phyloP scores from a whole-genome alignment of 108 stramenopile species.

The Discostella stelligeroides region DNA sequence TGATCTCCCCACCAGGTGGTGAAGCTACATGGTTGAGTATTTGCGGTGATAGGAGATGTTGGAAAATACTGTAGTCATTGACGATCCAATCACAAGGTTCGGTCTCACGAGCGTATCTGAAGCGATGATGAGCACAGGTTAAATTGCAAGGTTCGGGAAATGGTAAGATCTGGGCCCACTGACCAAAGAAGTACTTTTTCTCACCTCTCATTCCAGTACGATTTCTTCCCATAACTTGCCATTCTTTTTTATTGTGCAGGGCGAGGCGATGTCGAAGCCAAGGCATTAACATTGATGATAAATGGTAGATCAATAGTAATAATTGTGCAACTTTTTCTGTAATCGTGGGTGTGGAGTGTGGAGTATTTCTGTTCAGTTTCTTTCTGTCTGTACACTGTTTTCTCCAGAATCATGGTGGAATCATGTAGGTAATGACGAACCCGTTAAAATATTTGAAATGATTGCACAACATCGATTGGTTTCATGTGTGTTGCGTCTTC shows the following conservation, averaged over 20 bases:
- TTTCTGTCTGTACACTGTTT: no score
- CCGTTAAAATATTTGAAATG: no score
- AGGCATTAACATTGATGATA: no score
- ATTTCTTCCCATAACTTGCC: neutral
- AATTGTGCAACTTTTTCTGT: no score
- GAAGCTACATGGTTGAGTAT: conserved; percentile 28
- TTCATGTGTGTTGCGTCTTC: no score
- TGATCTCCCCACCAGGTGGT: conserved; percentile 24
- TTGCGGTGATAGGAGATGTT: conserved; percentile 24
- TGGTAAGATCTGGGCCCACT: neutral
- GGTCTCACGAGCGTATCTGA: conserved; percentile 20
- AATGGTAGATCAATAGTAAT: no score
- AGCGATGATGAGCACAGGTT: neutral
- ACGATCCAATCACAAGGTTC: conserved; percentile 43
- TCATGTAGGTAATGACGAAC: no score
- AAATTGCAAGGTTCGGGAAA: neutral
- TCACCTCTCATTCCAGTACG: conserved; percentile 2
- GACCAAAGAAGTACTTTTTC: neutral
- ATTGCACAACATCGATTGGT: no score
- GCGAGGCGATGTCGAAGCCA: neutral
- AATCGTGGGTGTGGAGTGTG: no score
- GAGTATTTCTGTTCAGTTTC: no score
- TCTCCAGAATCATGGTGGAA: no score
- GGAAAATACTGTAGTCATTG: conserved; percentile 12
- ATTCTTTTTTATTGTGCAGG: neutral